phyloP scores from a whole-genome alignment of 1,284 basidiomycete genomes.

The Volvariella surrecta region DNA sequence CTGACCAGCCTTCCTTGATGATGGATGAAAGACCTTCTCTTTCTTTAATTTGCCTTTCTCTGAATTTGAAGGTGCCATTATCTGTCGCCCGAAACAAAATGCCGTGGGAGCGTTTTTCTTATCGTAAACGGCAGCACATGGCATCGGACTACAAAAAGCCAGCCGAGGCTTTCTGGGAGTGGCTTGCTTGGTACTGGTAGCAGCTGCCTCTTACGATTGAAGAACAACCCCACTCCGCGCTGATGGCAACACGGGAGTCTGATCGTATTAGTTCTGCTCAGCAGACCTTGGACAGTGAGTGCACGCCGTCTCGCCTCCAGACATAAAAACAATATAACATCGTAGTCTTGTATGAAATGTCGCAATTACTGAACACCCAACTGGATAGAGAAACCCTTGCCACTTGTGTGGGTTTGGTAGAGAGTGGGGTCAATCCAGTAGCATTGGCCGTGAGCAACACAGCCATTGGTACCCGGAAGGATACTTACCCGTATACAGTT shows the following conservation, averaged over 20 bases:
- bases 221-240: not conserved
- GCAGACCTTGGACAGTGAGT: slow-evolving; percentile 73
- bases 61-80: slow-evolving; percentile 33
- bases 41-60: slow-evolving; percentile 37
- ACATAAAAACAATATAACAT: not conserved
- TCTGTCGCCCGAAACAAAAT: too few species aligned
- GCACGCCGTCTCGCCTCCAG: not conserved
- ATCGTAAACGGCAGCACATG: too few species aligned
- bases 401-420: slow-evolving; percentile 78
- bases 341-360: slow-evolving; percentile 73
- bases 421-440: slow-evolving; percentile 79
- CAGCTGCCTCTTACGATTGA: not conserved
- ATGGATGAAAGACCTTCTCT: slow-evolving; percentile 74
- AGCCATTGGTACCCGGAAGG: not conserved
- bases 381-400: slow-evolving; percentile 78
- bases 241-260: slow-evolving; percentile 51
- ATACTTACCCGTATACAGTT: slow-evolving; percentile 33
- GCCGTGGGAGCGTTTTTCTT: too few species aligned
- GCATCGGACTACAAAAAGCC: too few species aligned
- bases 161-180: too few species aligned
- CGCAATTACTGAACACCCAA: slow-evolving; percentile 74
- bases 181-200: slow-evolving; percentile 19
- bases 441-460: slow-evolving; percentile 65
- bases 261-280: slow-evolving; percentile 67
- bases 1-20: slow-evolving; percentile 78